These are phyloP conservation scores for Neurospora sublineolata DNA, from an alignment of 495 filamentous ascomycete species.

Conservation along the genomic window DNA sequence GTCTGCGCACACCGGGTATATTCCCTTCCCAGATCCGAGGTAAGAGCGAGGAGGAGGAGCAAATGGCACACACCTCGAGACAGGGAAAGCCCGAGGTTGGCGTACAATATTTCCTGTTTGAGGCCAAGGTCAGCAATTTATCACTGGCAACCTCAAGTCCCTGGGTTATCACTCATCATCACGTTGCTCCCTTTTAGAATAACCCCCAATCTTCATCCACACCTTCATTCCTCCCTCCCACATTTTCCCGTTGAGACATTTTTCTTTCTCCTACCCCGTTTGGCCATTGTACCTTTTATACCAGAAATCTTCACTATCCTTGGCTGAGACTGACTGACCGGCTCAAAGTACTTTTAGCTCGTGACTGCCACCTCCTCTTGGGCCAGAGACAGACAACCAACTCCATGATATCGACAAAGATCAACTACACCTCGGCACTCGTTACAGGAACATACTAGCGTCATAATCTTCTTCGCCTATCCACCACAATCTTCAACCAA, in stretches of 20 bases:
- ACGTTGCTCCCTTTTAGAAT: not conserved
- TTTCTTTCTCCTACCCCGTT: slow-evolving; percentile 1
- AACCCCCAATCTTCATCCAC: not conserved
- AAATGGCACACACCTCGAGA: not conserved
- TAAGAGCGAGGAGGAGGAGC: not conserved
- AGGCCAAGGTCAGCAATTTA: not conserved
- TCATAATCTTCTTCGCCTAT: not conserved
- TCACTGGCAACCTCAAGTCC: not conserved
- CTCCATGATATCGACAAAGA: not conserved
- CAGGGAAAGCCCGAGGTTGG: not conserved
- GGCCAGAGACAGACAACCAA: not conserved
- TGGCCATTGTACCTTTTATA: not conserved
- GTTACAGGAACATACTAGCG: not conserved
- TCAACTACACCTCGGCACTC: not conserved
- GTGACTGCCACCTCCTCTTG: not conserved
- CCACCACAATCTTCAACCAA: not conserved
- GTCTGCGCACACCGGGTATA: not conserved
- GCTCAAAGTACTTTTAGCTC: not conserved
- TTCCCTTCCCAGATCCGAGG: not conserved
- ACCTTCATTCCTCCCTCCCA: not conserved
- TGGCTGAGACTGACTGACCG: not conserved
- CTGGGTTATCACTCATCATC: not conserved
- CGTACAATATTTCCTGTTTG: not conserved
- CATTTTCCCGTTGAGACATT: slow-evolving; percentile 11
- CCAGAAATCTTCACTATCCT: not conserved